Evolutionary conservation across 2,329 filamentous ascomycete genomes (phyloP), one percentile per base, ranked within the genome.

Genomic region (Magnaporthiopsis rhizophila): DNA sequence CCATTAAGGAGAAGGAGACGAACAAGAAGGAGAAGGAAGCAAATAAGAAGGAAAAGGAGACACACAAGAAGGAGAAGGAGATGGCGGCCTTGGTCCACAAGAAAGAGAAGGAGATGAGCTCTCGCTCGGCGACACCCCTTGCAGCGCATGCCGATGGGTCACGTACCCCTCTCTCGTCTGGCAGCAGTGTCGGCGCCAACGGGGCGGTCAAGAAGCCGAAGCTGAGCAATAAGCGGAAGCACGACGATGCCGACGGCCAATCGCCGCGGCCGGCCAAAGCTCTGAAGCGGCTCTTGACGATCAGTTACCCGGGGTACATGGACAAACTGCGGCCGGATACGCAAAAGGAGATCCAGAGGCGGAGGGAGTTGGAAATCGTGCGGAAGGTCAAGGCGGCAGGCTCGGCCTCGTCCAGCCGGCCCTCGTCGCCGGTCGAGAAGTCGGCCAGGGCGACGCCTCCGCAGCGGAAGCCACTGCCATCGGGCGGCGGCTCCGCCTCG

Each of bases 141-240:
- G 5, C 30, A 30, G 21, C 38, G 38, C 61, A 62, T 15, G 61
- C 9, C 61, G 28, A 62, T n/a, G 45, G 45, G 24, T 53, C 45
- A 8, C 45, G 45, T 2, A 53, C 45, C 9, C 45, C 45, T 21
- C 18, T 53, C 18, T 53, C 45, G 21, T 53, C 45, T 53, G n/a
- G 45, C 18, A 53, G 45, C n/a, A 53, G 45, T 11, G 45, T 9
- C 21, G n/a, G 18, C 45, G n/a, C 45, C 18, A 24, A n/a, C 7
- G 45, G 45, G 9, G 18, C 21, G 18, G 8, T 24, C 45, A 53
- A 53, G 45, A 53, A 53, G 45, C 7, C 28, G 7, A 71, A 70
- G 62, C 64, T 62, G 15, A 58, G 62, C 12, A 71, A 69, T 62
- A 74, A 74, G 67, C 70, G 72, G 59, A 73, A 74, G 68, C 72